Conservation (phyloP, 1,284 basidiomycete genomes). For the Laetiporus sulphureus region DNA sequence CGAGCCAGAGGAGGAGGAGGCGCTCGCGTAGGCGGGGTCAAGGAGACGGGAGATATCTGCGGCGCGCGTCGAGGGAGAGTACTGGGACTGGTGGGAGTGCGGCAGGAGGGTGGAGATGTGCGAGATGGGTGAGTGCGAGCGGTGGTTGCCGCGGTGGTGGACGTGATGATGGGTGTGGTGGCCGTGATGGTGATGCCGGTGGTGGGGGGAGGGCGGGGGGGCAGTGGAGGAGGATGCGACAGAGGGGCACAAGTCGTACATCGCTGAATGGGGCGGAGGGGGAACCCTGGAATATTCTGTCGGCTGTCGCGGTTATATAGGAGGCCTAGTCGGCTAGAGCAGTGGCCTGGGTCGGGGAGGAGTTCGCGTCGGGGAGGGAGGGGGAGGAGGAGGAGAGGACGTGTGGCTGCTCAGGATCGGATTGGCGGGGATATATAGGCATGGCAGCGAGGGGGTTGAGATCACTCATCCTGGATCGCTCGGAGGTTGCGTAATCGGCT, state of each 20-base stretch:
- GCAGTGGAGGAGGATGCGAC: slow-evolving; percentile 8
- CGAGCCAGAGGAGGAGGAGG: slow-evolving; percentile 32
- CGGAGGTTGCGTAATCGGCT: slow-evolving; percentile 1
- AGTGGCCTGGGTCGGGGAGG: not conserved
- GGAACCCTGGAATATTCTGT: not conserved
- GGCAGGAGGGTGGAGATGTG: slow-evolving; percentile 25
- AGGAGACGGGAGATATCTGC: slow-evolving; percentile 55
- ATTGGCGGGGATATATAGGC: not conserved
- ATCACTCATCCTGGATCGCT: not conserved
- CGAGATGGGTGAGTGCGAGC: slow-evolving; percentile 22
- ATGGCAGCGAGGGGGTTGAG: not conserved
- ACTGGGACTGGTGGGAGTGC: slow-evolving; percentile 16
- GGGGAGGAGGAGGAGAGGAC: not conserved
- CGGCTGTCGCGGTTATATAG: not conserved
- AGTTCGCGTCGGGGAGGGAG: not conserved
- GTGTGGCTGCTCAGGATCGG: not conserved
- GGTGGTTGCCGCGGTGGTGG: slow-evolving; percentile 12
- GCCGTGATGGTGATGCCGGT: slow-evolving; percentile 6
- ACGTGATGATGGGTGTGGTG: slow-evolving; percentile 18
- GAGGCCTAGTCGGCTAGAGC: slow-evolving; percentile 1
- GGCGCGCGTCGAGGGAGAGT: slow-evolving; percentile 32
- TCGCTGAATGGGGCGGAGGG: slow-evolving; percentile 4
- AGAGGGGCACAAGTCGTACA: slow-evolving; percentile 17
- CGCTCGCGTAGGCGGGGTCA: slow-evolving; percentile 50
- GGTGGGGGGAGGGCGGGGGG: slow-evolving; percentile 14